Percentiles rank a stretch among this genome's conserved stretches.
phyloP scores from a whole-genome alignment of 257 asterid species.

The Catharanthus roseus region DNA sequence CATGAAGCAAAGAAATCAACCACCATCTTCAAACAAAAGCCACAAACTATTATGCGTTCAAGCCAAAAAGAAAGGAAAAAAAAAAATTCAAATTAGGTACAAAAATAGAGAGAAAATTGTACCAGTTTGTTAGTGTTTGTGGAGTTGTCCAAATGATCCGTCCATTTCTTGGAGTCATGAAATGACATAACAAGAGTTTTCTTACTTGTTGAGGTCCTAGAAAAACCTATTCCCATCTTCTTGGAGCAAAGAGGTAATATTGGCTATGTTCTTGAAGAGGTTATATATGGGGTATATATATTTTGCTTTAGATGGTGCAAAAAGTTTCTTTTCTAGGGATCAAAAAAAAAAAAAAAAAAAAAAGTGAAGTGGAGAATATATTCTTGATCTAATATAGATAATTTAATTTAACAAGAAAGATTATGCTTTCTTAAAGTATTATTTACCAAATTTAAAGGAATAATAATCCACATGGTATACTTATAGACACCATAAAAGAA shows the following conservation, averaged over 20 bases:
- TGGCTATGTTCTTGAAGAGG: not conserved
- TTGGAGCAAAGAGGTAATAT: not conserved
- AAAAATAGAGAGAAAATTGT: not conserved
- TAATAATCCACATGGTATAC: too few relatives aligned
- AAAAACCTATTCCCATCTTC: slow-evolving; percentile 38
- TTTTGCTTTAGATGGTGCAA: not conserved
- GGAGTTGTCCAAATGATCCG: slow-evolving; percentile 43
- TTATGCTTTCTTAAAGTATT: not conserved
- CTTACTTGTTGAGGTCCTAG: slow-evolving; percentile 30
- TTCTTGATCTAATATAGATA: not conserved
- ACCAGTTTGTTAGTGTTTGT: slow-evolving; percentile 62
- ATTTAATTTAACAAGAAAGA: not conserved
- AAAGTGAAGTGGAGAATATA: not conserved
- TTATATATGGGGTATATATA: not conserved
- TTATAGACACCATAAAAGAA: too few relatives aligned
- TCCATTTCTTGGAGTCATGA: slow-evolving; percentile 56
- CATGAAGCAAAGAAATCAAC: slow-evolving; percentile 67
- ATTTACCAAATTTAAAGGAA: too few relatives aligned
- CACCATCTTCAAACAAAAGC: slow-evolving; percentile 41
- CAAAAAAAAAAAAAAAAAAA: too few relatives aligned
- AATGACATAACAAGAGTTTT: slow-evolving; percentile 40
- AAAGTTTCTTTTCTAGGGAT: not conserved
- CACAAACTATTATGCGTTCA: not conserved
- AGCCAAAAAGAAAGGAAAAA: not conserved
- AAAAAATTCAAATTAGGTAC: not conserved